phyloP scores from a whole-genome alignment of 1,139 yeast genomes.

The Hansenula lynferdii region DNA sequence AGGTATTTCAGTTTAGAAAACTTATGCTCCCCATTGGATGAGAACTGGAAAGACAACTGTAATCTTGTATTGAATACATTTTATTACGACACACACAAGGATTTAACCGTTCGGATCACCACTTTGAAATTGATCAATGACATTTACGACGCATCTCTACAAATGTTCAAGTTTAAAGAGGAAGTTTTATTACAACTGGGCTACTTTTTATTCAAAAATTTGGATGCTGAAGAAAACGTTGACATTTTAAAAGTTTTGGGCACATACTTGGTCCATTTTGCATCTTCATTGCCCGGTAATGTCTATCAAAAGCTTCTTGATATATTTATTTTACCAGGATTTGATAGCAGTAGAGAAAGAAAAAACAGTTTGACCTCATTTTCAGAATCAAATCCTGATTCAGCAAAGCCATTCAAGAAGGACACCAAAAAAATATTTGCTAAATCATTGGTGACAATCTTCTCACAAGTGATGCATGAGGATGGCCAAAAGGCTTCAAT shows the following conservation, averaged over 20 bases:
- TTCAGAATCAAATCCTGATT: slow-evolving; percentile 4
- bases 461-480: slow-evolving; percentile 16
- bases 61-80: slow-evolving; percentile 36
- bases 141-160: slow-evolving; percentile 34
- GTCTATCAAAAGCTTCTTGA: slow-evolving; percentile 26
- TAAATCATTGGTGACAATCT: slow-evolving; percentile 22
- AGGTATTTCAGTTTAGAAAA: slow-evolving; percentile 44
- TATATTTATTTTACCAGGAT: slow-evolving; percentile 25
- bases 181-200: slow-evolving; percentile 29
- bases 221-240: slow-evolving; percentile 24
- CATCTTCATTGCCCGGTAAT: background rate
- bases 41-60: slow-evolving; percentile 49
- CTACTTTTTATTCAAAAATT: slow-evolving; percentile 19
- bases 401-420: slow-evolving; percentile 9
- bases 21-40: slow-evolving; percentile 48
- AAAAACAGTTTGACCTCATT: slow-evolving; percentile 18
- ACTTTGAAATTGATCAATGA: slow-evolving; percentile 41
- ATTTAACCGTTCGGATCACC: slow-evolving; percentile 32
- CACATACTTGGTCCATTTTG: slow-evolving; percentile 23
- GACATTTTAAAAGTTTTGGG: slow-evolving; percentile 33
- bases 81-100: slow-evolving; percentile 30
- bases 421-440: slow-evolving; percentile 14
- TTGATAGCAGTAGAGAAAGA: slow-evolving; percentile 10
- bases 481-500: slow-evolving; percentile 26
- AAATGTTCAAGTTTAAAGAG: slow-evolving; percentile 16